Percentiles rank a stretch among this genome's conserved stretches.
Evolutionary conservation across 2,329 filamentous ascomycete species (phyloP).

Genomic region (Pestalotiopsis sp.): DNA sequence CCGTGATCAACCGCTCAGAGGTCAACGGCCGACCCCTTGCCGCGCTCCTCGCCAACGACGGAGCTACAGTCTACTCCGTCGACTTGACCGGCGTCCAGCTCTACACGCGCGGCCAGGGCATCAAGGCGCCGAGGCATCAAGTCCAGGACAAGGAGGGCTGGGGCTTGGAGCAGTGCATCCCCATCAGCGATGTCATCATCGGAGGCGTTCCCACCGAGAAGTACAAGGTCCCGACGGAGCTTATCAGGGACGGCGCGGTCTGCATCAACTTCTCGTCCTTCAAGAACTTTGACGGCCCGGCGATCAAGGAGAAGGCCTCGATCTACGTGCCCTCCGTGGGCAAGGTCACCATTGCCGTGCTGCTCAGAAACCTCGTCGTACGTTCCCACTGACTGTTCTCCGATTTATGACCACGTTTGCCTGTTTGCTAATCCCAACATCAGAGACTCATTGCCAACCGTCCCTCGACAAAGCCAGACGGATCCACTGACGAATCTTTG

Average conservation of each 20-base stretch:
- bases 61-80: slow-evolving; percentile 91
- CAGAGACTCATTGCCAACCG: slow-evolving; percentile 55
- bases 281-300: slow-evolving; percentile 84
- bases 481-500: slow-evolving; percentile 28
- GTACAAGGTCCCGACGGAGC: slow-evolving; percentile 84
- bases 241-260: slow-evolving; percentile 87
- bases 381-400: slow-evolving; percentile 35
- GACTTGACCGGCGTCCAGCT: slow-evolving; percentile 90
- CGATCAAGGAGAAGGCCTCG: slow-evolving; percentile 91
- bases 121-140: slow-evolving; percentile 83
- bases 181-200: slow-evolving; percentile 91
- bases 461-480: slow-evolving; percentile 36
- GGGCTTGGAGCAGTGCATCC: slow-evolving; percentile 77
- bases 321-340: slow-evolving; percentile 97
- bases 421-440: background rate
- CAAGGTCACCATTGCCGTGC: slow-evolving; percentile 93
- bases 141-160: slow-evolving; percentile 81
- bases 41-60: slow-evolving; percentile 92
- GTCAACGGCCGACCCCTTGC: slow-evolving; percentile 93
- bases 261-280: slow-evolving; percentile 98
- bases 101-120: slow-evolving; percentile 86
- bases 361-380: slow-evolving; percentile 86
- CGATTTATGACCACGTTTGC: background rate
- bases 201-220: slow-evolving; percentile 84
- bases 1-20: slow-evolving; percentile 94